Evolutionary conservation across 441 rosid species (phyloP).

Genomic region (Syzygium syzygioides): DNA sequence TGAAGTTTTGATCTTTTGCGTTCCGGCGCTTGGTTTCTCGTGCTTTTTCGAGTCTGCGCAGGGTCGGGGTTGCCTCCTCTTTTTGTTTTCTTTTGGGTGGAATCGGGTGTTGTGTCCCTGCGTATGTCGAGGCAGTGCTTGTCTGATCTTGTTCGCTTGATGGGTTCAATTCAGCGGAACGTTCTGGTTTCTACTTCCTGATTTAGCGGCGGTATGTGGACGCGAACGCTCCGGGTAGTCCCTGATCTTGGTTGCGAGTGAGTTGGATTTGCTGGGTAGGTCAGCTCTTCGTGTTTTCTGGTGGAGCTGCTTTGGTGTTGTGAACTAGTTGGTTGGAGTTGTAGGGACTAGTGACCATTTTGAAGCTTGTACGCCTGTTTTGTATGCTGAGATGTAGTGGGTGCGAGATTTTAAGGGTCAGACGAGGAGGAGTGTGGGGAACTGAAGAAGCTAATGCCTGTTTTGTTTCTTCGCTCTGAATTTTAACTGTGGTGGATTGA

Average conservation of each 20-base stretch:
- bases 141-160: neutral
- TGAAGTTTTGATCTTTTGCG: neutral
- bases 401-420: neutral
- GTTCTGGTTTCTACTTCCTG: neutral
- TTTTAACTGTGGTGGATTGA: neutral
- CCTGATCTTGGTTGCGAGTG: neutral
- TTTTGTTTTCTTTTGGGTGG: neutral
- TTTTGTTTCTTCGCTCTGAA: neutral
- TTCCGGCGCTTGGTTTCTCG: neutral
- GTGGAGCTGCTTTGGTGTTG: neutral
- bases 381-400: neutral
- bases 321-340: neutral
- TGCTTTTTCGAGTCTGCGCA: neutral
- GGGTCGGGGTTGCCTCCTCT: neutral
- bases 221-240: neutral
- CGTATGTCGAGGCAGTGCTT: neutral
- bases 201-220: neutral
- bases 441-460: neutral
- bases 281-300: neutral
- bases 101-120: neutral
- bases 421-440: neutral
- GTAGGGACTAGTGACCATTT: neutral
- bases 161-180: neutral
- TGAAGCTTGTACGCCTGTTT: neutral
- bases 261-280: neutral